These are phyloP conservation scores for Sphenostylis stenocarpa DNA, from an alignment of 306 rosid species.

Conservation along the genomic window DNA sequence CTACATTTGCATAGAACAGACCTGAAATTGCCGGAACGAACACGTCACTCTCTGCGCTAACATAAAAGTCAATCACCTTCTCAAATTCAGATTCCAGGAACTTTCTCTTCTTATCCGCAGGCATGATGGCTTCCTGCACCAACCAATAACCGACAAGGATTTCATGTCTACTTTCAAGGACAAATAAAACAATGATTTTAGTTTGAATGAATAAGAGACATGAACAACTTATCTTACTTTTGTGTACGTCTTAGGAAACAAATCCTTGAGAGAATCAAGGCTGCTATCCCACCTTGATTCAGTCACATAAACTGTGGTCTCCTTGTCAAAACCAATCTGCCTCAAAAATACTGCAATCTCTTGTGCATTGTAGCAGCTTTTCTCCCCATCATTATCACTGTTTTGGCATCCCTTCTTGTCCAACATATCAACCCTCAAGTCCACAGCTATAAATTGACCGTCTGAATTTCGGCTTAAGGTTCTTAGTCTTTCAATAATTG, in stretches of 20 bases:
- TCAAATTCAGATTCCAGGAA: slow-evolving; percentile 60
- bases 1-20: slow-evolving; percentile 79
- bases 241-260: slow-evolving; percentile 74
- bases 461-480: slow-evolving; percentile 70
- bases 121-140: slow-evolving; percentile 77
- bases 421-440: slow-evolving; percentile 72
- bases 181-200: not conserved
- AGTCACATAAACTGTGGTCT: slow-evolving; percentile 75
- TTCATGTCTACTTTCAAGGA: not conserved
- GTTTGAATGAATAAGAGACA: not conserved
- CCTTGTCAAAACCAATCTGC: slow-evolving; percentile 66
- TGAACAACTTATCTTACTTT: slow-evolving; percentile 46
- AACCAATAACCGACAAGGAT: not conserved
- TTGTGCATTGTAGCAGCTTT: slow-evolving; percentile 65
- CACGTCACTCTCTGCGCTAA: slow-evolving; percentile 65
- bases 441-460: slow-evolving; percentile 74
- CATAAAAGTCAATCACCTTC: slow-evolving; percentile 68
- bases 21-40: slow-evolving; percentile 84
- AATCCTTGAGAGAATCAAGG: slow-evolving; percentile 73
- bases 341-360: slow-evolving; percentile 69
- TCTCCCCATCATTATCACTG: slow-evolving; percentile 46
- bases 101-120: slow-evolving; percentile 69
- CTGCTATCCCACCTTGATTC: slow-evolving; percentile 73
- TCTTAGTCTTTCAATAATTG: slow-evolving; percentile 70
- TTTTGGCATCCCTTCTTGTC: slow-evolving; percentile 70